phyloP scores from a whole-genome alignment of 164 flowering plant genomes.

The Aristolochia contorta region DNA sequence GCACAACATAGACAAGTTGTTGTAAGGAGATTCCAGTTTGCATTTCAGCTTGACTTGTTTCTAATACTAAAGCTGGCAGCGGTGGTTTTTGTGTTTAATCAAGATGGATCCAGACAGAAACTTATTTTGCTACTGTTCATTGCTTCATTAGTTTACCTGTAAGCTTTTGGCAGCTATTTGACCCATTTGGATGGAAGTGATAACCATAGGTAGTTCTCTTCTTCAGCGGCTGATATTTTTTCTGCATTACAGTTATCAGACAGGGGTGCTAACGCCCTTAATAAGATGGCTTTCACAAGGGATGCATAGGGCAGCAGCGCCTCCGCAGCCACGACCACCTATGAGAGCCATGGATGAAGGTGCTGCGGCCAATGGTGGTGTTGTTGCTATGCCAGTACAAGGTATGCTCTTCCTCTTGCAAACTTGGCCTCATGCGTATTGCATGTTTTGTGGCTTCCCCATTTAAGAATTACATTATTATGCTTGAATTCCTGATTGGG shows the following conservation, averaged over 20 bases:
- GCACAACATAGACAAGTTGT: constrained; percentile 68
- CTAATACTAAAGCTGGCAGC: constrained; percentile 90
- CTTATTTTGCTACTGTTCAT: constrained; percentile 69
- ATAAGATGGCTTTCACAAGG: constrained; percentile 85
- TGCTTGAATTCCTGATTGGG: too few relatives aligned
- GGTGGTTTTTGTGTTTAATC: constrained; percentile 81
- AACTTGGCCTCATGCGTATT: too few relatives aligned
- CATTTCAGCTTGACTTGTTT: constrained; percentile 75
- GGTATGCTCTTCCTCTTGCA: constrained; percentile 24
- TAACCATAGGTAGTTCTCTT: background rate
- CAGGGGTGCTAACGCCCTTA: constrained; percentile 88
- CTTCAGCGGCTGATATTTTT: background rate
- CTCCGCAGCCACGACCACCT: constrained; percentile 64
- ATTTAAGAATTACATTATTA: too few relatives aligned
- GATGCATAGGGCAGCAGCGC: constrained; percentile 77
- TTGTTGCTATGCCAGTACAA: constrained; percentile 42
- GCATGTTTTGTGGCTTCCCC: too few relatives aligned
- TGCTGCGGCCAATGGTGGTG: constrained; percentile 40
- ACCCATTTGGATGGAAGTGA: background rate
- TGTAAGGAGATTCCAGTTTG: constrained; percentile 85
- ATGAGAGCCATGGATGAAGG: constrained; percentile 41
- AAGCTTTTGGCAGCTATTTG: constrained; percentile 18
- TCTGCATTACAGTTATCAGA: constrained; percentile 61
- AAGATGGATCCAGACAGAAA: constrained; percentile 93
- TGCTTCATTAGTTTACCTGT: constrained; percentile 76